Evolutionary conservation across 768 basidiomycete species (phyloP).

Genomic region (Tephrocybe sp.): DNA sequence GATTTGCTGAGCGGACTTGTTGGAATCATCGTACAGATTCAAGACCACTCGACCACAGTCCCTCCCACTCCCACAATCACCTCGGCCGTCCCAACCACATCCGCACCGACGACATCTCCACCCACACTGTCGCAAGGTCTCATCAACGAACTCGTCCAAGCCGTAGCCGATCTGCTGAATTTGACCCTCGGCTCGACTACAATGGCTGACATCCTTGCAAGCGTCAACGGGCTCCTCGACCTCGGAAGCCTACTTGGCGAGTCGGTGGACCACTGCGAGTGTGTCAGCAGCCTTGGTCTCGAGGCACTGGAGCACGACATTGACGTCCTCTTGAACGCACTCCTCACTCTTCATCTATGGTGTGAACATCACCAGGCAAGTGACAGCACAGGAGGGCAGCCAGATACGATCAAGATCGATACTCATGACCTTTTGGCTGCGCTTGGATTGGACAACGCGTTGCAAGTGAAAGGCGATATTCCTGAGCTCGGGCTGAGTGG

Average conservation of each 20-base stretch:
- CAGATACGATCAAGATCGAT: slow-evolving; percentile 14
- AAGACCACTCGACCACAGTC: slow-evolving; percentile 12
- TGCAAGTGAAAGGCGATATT: slow-evolving; percentile 9
- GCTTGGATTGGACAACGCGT: slow-evolving; percentile 13
- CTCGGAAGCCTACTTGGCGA: slow-evolving; percentile 2
- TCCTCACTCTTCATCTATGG: slow-evolving; percentile 15
- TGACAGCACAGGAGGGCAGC: neutral
- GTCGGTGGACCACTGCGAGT: slow-evolving; percentile 12
- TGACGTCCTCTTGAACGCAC: slow-evolving; percentile 9
- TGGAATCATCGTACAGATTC: slow-evolving; percentile 10
- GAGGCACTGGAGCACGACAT: slow-evolving; percentile 11
- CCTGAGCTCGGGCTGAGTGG: slow-evolving; percentile 11
- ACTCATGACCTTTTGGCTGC: slow-evolving; percentile 14
- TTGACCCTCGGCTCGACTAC: slow-evolving; percentile 1
- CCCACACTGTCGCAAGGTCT: slow-evolving; percentile 7
- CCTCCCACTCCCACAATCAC: slow-evolving; percentile 1
- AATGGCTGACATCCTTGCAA: slow-evolving; percentile 8
- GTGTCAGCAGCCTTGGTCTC: slow-evolving; percentile 12
- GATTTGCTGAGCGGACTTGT: slow-evolving; percentile 11
- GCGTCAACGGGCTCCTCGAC: slow-evolving; percentile 10
- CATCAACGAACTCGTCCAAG: slow-evolving; percentile 14
- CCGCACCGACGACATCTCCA: neutral
- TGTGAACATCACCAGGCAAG: slow-evolving; percentile 3
- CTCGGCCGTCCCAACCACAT: neutral
- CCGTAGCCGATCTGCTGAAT: slow-evolving; percentile 13